A percentile compares a stretch with the other conserved stretches of the same genome.
Conservation (phyloP, 768 basidiomycete species). For the Russula griseocarnosa region DNA sequence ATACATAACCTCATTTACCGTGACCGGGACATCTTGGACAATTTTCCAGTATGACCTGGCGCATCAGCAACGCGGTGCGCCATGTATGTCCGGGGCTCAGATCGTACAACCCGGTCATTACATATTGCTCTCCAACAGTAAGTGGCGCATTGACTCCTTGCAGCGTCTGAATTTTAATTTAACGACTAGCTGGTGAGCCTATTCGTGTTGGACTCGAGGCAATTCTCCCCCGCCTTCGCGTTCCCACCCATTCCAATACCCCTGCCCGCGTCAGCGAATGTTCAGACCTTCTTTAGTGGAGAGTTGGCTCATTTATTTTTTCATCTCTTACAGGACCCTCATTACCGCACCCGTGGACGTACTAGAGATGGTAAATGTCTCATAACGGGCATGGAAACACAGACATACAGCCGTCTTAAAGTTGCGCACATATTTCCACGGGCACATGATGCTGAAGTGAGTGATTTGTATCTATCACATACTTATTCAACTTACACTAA, state of each 20-base stretch:
- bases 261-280: background rate
- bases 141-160: background rate
- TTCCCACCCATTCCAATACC: background rate
- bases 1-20: background rate
- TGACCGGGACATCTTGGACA: background rate
- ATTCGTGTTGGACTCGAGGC: background rate
- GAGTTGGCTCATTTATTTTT: background rate
- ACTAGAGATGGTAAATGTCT: background rate
- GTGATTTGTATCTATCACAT: background rate
- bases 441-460: slow-evolving; percentile 6
- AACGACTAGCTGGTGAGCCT: background rate
- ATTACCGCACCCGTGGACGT: background rate
- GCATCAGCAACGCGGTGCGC: background rate
- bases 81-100: background rate
- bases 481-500: background rate
- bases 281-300: background rate
- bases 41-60: background rate
- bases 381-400: slow-evolving; percentile 4
- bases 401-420: slow-evolving; percentile 3
- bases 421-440: slow-evolving; percentile 14
- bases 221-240: slow-evolving; percentile 6
- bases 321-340: background rate
- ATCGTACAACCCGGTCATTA: slow-evolving; percentile 3
- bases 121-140: background rate
- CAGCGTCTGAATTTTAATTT: background rate